Evolutionary conservation across 2,329 filamentous ascomycete genomes (phyloP).

Genomic region (Trichoderma semiorbis): DNA sequence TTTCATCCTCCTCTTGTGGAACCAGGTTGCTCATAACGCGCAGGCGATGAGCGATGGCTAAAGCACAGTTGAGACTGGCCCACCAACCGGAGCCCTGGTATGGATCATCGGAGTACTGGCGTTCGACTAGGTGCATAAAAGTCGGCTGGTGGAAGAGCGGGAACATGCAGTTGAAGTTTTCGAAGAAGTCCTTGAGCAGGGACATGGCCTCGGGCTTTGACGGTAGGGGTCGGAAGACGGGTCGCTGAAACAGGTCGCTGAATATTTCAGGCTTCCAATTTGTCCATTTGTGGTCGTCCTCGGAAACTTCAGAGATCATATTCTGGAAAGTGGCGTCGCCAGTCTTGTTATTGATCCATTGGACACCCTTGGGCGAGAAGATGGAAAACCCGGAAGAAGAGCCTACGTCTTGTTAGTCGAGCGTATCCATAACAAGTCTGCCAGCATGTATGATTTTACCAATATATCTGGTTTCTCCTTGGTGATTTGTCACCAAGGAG

Average conservation of each 20-base stretch:
- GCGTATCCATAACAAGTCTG: background rate
- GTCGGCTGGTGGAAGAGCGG: constrained; percentile 96
- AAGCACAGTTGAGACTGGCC: constrained; percentile 89
- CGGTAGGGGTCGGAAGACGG: constrained; percentile 78
- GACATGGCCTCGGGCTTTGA: constrained; percentile 84
- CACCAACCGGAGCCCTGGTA: constrained; percentile 98
- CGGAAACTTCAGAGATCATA: constrained; percentile 88
- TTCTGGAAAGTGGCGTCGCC: constrained; percentile 92
- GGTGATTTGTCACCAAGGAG: constrained; percentile 90
- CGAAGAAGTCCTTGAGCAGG: constrained; percentile 88
- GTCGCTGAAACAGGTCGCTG: constrained; percentile 81
- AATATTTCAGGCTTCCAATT: constrained; percentile 99
- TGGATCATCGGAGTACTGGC: constrained; percentile 87
- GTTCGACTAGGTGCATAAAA: constrained; percentile 95
- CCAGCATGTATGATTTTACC: constrained; percentile 49
- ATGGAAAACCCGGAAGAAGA: constrained; percentile 98
- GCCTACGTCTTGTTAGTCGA: constrained; percentile 48
- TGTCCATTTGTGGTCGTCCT: constrained; percentile 93
- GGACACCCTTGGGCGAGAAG: constrained; percentile 95
- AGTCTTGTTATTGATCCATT: constrained; percentile 97
- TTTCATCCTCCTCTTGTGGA: constrained; percentile 85
- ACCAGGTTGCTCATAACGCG: constrained; percentile 95
- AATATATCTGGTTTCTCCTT: constrained; percentile 92
- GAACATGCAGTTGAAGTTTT: constrained; percentile 99
- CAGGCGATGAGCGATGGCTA: constrained; percentile 90